phyloP scores from a whole-genome alignment of 352 stramenopile genomes.

The Globisporangium carolinianum region DNA sequence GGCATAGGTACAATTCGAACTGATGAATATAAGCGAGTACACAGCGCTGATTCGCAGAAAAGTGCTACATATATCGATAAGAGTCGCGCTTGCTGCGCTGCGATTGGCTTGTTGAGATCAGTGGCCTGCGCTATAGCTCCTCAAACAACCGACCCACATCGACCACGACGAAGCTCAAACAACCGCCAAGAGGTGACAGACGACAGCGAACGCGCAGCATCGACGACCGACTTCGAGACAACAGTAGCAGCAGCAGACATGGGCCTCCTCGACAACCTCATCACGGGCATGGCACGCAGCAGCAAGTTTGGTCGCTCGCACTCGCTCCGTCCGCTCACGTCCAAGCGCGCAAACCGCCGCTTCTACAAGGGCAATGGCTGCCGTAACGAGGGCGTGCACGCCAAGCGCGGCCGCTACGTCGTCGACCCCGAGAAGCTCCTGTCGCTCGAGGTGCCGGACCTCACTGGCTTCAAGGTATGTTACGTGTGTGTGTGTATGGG shows the following conservation, averaged over 20 bases:
- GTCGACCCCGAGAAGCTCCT: slow-evolving; percentile 89
- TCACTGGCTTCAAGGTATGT: slow-evolving; percentile 88
- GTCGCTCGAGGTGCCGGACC: slow-evolving; percentile 90
- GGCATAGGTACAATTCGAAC: too few relatives aligned
- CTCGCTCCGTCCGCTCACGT: slow-evolving; percentile 85
- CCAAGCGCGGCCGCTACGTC: slow-evolving; percentile 90
- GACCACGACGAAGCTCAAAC: too few relatives aligned
- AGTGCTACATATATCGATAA: too few relatives aligned
- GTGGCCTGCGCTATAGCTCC: too few relatives aligned
- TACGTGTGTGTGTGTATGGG: neutral
- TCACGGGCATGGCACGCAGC: slow-evolving; percentile 61
- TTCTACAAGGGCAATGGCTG: slow-evolving; percentile 96
- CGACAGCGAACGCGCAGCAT: too few relatives aligned
- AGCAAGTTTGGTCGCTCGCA: slow-evolving; percentile 85
- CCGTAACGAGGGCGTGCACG: slow-evolving; percentile 89
- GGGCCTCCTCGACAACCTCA: slow-evolving; percentile 71
- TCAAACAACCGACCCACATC: too few relatives aligned
- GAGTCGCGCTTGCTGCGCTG: too few relatives aligned
- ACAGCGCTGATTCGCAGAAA: too few relatives aligned
- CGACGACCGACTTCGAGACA: too few relatives aligned
- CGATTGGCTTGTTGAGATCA: too few relatives aligned
- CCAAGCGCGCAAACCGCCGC: slow-evolving; percentile 91
- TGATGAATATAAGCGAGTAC: too few relatives aligned
- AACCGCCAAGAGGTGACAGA: too few relatives aligned
- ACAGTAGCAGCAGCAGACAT: slow-evolving; percentile 19